These are phyloP conservation scores for Puccinia coronata DNA, from an alignment of 1,284 basidiomycete genomes.

Conservation along the genomic window DNA sequence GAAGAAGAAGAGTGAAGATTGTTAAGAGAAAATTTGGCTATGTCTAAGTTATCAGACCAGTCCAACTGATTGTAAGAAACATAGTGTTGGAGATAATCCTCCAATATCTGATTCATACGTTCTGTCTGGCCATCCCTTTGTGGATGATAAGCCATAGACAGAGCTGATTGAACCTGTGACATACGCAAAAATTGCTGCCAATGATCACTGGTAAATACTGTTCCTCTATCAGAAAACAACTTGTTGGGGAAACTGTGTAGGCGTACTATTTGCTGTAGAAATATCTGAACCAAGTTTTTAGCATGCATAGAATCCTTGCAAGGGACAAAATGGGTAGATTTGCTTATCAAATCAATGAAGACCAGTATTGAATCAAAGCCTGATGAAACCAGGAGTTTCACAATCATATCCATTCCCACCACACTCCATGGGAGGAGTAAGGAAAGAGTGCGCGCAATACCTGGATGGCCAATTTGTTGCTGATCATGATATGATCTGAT, in stretches of 20 bases:
- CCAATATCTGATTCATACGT: conserved; percentile 13
- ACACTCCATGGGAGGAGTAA: conserved; percentile 59
- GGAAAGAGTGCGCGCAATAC: conserved; percentile 8
- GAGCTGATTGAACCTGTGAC: not conserved
- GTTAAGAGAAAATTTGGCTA: conserved; percentile 11
- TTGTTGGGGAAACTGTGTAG: no score
- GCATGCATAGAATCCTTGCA: conserved; percentile 1
- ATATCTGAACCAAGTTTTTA: not conserved
- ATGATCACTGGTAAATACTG: conserved; percentile 5
- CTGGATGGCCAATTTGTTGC: not conserved
- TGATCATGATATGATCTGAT: not conserved
- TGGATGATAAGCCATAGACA: conserved; percentile 12
- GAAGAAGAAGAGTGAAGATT: not conserved
- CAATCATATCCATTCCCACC: conserved; percentile 63
- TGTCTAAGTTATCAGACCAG: not conserved
- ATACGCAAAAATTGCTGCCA: not conserved
- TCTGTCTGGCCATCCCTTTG: conserved; percentile 42
- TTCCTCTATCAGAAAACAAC: conserved; percentile 19
- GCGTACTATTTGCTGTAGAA: no score
- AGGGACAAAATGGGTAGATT: conserved; percentile 59
- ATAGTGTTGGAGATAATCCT: conserved; percentile 25
- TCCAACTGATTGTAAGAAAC: conserved; percentile 8
- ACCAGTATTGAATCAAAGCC: conserved; percentile 61
- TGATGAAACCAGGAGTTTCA: conserved; percentile 59
- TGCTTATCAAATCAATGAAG: conserved; percentile 61